phyloP scores from a whole-genome alignment of 192 early-diverging fungal genomes.

The Neocallimastix lanati region DNA sequence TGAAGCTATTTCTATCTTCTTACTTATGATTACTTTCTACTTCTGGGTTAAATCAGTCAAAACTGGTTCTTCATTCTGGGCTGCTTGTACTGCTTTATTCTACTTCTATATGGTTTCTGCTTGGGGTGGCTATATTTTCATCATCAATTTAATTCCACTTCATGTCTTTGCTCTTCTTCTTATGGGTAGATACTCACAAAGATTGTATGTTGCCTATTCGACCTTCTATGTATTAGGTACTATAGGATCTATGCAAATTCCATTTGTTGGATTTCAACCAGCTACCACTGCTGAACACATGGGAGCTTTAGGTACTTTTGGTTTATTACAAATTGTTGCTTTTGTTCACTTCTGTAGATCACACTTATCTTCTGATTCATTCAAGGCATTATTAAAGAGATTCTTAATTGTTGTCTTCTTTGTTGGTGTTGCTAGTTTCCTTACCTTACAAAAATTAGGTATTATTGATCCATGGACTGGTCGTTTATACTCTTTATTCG shows the following conservation, averaged over 20 bases:
- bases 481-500: conserved; percentile 98
- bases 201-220: conserved; percentile 91
- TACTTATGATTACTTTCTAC: conserved; percentile 94
- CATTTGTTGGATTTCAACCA: conserved; percentile 99
- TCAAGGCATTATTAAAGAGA: conserved; percentile 54
- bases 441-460: conserved; percentile 56
- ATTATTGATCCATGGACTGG: conserved; percentile 96
- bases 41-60: conserved; percentile 95
- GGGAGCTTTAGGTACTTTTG: conserved; percentile 97
- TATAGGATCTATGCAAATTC: conserved; percentile 92
- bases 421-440: conserved; percentile 40
- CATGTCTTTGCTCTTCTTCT: conserved; percentile 83
- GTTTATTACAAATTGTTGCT: conserved; percentile 83
- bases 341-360: conserved; percentile 71
- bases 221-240: conserved; percentile 97
- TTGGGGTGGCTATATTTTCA: conserved; percentile 99
- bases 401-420: conserved; percentile 33
- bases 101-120: conserved; percentile 99
- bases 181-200: conserved; percentile 89
- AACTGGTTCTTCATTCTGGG: conserved; percentile 81
- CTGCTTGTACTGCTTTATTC: conserved; percentile 63
- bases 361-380: conserved; percentile 64
- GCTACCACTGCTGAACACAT: conserved; percentile 95
- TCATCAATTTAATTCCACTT: conserved; percentile 95
- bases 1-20: conserved; percentile 98